These are phyloP conservation scores for Scheffersomyces stambukii DNA, from an alignment of 1,139 yeast species.

Conservation along the genomic window DNA sequence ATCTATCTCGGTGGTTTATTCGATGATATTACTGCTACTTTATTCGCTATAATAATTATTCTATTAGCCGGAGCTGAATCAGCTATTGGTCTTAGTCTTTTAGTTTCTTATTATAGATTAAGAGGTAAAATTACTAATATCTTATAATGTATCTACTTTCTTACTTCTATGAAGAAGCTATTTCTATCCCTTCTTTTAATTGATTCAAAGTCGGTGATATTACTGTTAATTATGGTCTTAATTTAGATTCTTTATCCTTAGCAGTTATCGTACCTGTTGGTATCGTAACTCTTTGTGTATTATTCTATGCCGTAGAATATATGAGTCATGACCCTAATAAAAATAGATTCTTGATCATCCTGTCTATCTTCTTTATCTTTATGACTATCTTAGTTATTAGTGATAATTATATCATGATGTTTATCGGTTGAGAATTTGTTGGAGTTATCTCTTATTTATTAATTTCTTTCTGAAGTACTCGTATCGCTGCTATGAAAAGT, in stretches of 20 bases:
- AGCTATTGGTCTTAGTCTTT: slow-evolving; percentile 7
- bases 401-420: too few species aligned
- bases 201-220: slow-evolving; percentile 6
- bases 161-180: neutral
- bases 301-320: slow-evolving; percentile 4
- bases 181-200: neutral
- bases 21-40: slow-evolving; percentile 6
- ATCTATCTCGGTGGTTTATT: slow-evolving; percentile 7
- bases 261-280: slow-evolving; percentile 6
- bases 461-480: too few species aligned
- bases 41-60: slow-evolving; percentile 7
- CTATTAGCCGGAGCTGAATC: slow-evolving; percentile 8
- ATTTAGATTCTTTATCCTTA: slow-evolving; percentile 7
- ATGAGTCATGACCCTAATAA: slow-evolving; percentile 1
- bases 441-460: too few species aligned
- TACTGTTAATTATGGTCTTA: slow-evolving; percentile 6
- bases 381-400: too few species aligned
- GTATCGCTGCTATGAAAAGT: too few species aligned
- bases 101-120: slow-evolving; percentile 6
- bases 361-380: too few species aligned
- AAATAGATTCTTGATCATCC: slow-evolving; percentile 1
- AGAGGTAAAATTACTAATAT: slow-evolving; percentile 6
- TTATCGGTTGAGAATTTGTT: too few species aligned
- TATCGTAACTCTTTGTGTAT: slow-evolving; percentile 3
- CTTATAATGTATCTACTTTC: slow-evolving; percentile 3